Percentiles rank a stretch among this genome's conserved stretches.
Evolutionary conservation across 495 filamentous ascomycete genomes (phyloP).

Genomic region (Halenospora varia): DNA sequence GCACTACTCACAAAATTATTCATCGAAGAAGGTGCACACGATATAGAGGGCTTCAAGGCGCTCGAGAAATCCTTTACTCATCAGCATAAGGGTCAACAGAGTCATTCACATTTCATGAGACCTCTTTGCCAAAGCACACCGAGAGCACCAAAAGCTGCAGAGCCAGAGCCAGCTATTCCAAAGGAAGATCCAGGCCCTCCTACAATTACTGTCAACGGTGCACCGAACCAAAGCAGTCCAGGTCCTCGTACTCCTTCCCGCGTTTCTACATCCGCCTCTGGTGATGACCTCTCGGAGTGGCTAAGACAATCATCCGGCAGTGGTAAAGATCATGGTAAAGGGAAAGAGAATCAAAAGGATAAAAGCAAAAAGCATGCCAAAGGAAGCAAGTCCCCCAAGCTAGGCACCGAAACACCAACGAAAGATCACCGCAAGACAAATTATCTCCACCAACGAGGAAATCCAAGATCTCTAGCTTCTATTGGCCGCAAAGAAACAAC

Average conservation of each 20-base stretch:
- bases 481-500: conserved; percentile 7
- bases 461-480: conserved; percentile 2
- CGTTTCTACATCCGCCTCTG: conserved; percentile 2
- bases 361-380: conserved; percentile 41
- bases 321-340: no score
- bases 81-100: conserved; percentile 56
- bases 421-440: conserved; percentile 9
- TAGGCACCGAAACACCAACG: conserved; percentile 8
- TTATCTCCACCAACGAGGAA: background rate
- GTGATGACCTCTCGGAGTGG: conserved; percentile 9
- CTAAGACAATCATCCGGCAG: conserved; percentile 1
- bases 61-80: conserved; percentile 61
- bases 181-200: conserved; percentile 26
- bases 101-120: conserved; percentile 66
- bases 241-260: conserved; percentile 9
- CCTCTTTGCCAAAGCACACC: conserved; percentile 58
- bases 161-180: conserved; percentile 34
- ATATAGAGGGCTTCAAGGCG: conserved; percentile 65
- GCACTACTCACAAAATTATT: conserved; percentile 62
- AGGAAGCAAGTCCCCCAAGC: conserved; percentile 31
- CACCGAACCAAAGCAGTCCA: background rate
- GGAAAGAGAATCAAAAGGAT: conserved; percentile 33
- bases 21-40: conserved; percentile 60
- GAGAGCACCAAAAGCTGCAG: conserved; percentile 34
- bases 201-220: conserved; percentile 22